Base-by-base conservation (phyloP, 441 rosid species). In the Adansonia madagascariensis region DNA sequence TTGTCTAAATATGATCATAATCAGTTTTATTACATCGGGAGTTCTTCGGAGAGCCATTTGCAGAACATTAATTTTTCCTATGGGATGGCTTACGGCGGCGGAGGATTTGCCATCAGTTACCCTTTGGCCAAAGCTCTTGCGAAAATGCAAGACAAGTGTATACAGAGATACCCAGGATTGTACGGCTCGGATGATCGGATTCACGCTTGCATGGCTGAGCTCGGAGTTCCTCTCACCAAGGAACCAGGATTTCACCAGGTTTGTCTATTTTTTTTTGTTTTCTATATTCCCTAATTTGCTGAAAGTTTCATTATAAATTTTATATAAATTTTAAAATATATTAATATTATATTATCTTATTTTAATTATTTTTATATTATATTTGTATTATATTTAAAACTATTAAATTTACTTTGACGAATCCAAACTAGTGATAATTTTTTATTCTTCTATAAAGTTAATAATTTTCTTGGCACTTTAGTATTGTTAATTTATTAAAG, bases 121-220 rank as follows among this genome's bases (percentile, higher is more conserved):
- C 82, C 89, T 0, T 82, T 91, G 67, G 95, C 95, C 0, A 85
- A 80, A 69, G 86, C 88, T 5, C 83, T 91, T 14, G 86, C 82
- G 76, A 84, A 82, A 61, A 80, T 86, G 79, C 92, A 87, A 80
- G 95, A 89, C 80, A 46, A 81, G 10, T 89, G 95, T 75, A 80
- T 91, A 43, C 82, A 85, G 68, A 83, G 87, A 46, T 88, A 91
- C 55, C 83, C 95, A 0, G 61, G 73, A 1, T 56, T 91, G 76
- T 91, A 91, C 63, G 93, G 92, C 18, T 89, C 92, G 8, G 95
- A 91, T 80, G 91, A 89, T 73, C 87, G 95, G 84, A 87, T 91
- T 65, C 91, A 89, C 71, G 94, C 92, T 35, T 91, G 94, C 80
- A 82, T 88, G 91, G 68, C 91, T 4, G 95, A 91, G 85, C 89